Conservation (phyloP, 345 rosid species). For the Anastatica hierochuntica region DNA sequence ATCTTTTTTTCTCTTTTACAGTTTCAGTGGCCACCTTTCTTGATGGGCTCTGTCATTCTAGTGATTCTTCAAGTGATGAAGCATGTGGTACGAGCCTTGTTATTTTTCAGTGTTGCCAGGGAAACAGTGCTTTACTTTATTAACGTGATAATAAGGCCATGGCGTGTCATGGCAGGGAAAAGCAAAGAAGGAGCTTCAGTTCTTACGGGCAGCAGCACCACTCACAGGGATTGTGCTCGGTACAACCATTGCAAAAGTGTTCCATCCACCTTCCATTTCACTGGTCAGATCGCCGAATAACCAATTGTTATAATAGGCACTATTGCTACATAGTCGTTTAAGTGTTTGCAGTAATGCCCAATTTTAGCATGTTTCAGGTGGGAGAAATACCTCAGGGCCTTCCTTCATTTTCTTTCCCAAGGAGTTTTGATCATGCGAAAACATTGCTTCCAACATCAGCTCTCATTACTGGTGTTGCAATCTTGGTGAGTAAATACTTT, state of each 20-base stretch:
- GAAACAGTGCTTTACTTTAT: neutral
- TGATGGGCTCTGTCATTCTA: slow-evolving; percentile 86
- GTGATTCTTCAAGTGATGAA: slow-evolving; percentile 76
- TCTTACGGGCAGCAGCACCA: slow-evolving; percentile 88
- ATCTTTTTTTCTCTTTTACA: slow-evolving; percentile 50
- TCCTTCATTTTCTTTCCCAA: slow-evolving; percentile 81
- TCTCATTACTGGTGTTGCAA: slow-evolving; percentile 96
- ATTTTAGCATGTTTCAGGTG: slow-evolving; percentile 46
- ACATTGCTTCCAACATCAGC: slow-evolving; percentile 85
- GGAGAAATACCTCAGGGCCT: slow-evolving; percentile 98
- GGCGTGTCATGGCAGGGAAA: slow-evolving; percentile 61
- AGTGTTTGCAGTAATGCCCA: slow-evolving; percentile 9
- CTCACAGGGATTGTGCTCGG: slow-evolving; percentile 84
- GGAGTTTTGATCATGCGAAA: slow-evolving; percentile 45
- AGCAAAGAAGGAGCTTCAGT: slow-evolving; percentile 69
- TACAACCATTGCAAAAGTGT: slow-evolving; percentile 73
- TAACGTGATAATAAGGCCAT: slow-evolving; percentile 9
- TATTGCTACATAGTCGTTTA: slow-evolving; percentile 6
- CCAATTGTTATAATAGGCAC: neutral
- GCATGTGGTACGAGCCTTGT: slow-evolving; percentile 59
- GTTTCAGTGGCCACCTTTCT: slow-evolving; percentile 99
- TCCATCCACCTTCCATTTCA: slow-evolving; percentile 68
- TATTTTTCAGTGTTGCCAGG: neutral
- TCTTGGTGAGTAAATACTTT: slow-evolving; percentile 59
- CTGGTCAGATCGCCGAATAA: slow-evolving; percentile 53